Conservation (phyloP, 805 yeast species). For the Hanseniaspora vineae region DNA sequence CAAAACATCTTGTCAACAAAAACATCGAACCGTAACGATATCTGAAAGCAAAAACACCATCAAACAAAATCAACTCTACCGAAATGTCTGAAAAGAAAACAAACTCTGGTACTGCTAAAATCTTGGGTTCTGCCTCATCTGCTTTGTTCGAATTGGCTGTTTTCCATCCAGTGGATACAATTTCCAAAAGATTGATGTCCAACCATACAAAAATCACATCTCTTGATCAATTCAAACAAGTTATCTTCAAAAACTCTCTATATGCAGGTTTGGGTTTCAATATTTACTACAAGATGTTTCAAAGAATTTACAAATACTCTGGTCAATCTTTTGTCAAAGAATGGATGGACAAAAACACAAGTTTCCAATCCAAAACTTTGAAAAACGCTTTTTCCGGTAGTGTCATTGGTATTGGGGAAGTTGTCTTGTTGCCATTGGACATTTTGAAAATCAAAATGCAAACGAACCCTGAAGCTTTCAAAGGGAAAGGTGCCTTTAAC, state of each 20-base stretch:
- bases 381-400: slow-evolving; percentile 98
- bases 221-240: slow-evolving; percentile 59
- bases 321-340: slow-evolving; percentile 99
- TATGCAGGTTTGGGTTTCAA: slow-evolving; percentile 99
- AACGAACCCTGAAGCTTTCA: slow-evolving; percentile 99
- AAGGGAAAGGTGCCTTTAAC: slow-evolving; percentile 89
- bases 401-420: slow-evolving; percentile 94
- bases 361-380: slow-evolving; percentile 89
- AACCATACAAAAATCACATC: slow-evolving; percentile 59
- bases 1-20: no score
- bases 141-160: slow-evolving; percentile 94
- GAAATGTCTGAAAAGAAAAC: slow-evolving; percentile 45
- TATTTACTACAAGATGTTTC: slow-evolving; percentile 90
- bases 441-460: slow-evolving; percentile 97
- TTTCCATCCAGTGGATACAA: slow-evolving; percentile 97
- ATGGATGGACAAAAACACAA: slow-evolving; percentile 56
- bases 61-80: not conserved
- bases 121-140: slow-evolving; percentile 93
- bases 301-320: slow-evolving; percentile 96
- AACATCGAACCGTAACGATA: no score
- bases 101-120: slow-evolving; percentile 80
- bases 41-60: not conserved
- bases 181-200: slow-evolving; percentile 89
- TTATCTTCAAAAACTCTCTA: slow-evolving; percentile 77
- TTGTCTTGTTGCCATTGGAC: slow-evolving; percentile 87